Conservation (phyloP, 345 rosid species). For the Turnera subulata region DNA sequence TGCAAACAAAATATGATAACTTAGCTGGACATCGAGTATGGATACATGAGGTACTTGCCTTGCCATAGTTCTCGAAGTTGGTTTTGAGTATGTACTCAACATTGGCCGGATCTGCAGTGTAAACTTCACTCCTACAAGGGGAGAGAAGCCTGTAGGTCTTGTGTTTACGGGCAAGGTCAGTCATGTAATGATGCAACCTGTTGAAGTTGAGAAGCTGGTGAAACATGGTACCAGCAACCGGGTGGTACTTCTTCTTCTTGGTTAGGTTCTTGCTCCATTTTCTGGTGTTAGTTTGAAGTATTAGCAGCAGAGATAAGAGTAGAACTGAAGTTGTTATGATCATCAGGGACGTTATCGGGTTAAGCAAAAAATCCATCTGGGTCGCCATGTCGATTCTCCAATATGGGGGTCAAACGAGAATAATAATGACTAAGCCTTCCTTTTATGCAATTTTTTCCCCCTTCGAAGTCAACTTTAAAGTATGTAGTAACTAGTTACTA, state of each 20-base stretch:
- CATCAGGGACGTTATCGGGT: constrained; percentile 10
- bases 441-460: no score
- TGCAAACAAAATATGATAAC: no score
- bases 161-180: constrained; percentile 40
- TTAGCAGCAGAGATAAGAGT: constrained; percentile 8
- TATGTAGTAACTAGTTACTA: no score
- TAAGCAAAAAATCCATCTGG: neutral
- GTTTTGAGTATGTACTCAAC: constrained; percentile 34
- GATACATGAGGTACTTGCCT: constrained; percentile 7
- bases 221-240: constrained; percentile 46
- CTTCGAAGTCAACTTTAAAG: no score
- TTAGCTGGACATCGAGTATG: no score
- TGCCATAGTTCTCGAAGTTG: constrained; percentile 27
- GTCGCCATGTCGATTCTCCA: no score
- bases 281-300: constrained; percentile 5
- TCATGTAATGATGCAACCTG: constrained; percentile 50
- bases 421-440: no score
- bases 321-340: constrained; percentile 22
- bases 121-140: constrained; percentile 45
- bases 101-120: constrained; percentile 26
- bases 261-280: neutral
- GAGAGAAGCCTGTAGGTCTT: constrained; percentile 43
- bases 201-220: constrained; percentile 54
- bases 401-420: no score
- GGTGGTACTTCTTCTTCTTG: constrained; percentile 36